phyloP scores from a whole-genome alignment of 75 land plant species.

The Picea sitchensis region DNA sequence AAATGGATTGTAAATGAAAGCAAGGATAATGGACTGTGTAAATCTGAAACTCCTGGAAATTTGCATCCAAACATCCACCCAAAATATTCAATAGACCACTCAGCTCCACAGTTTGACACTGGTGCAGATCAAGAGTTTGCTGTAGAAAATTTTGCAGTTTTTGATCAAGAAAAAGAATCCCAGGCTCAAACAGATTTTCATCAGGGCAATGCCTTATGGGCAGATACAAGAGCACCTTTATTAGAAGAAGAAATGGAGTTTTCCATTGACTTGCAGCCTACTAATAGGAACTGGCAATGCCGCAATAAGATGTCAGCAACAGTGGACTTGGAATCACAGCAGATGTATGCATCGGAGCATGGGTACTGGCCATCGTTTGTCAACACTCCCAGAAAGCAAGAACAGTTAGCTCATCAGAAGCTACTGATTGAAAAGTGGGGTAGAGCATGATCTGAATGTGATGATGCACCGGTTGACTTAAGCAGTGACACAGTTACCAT shows the following conservation, averaged over 20 bases:
- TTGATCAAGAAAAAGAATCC: slow-evolving; percentile 9
- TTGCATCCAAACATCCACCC: not conserved
- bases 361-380: slow-evolving; percentile 13
- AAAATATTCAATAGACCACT: not conserved
- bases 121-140: not conserved
- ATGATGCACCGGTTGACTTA: not conserved
- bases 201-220: slow-evolving; percentile 1
- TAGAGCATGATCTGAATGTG: slow-evolving; percentile 4
- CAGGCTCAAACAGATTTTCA: slow-evolving; percentile 1
- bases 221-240: not conserved
- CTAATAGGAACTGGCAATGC: slow-evolving; percentile 1
- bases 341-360: not conserved
- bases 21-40: slow-evolving; percentile 7
- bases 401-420: slow-evolving; percentile 5
- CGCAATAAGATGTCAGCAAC: not conserved
- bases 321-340: not conserved
- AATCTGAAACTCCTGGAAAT: not conserved
- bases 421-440: slow-evolving; percentile 11
- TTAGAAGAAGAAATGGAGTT: slow-evolving; percentile 1
- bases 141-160: not conserved
- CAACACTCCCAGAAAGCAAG: not conserved
- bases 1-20: not conserved
- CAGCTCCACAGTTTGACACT: not conserved
- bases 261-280: not conserved
- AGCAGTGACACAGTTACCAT: not conserved